Base-by-base conservation (phyloP, 768 basidiomycete species). In the Mycena latifolia region DNA sequence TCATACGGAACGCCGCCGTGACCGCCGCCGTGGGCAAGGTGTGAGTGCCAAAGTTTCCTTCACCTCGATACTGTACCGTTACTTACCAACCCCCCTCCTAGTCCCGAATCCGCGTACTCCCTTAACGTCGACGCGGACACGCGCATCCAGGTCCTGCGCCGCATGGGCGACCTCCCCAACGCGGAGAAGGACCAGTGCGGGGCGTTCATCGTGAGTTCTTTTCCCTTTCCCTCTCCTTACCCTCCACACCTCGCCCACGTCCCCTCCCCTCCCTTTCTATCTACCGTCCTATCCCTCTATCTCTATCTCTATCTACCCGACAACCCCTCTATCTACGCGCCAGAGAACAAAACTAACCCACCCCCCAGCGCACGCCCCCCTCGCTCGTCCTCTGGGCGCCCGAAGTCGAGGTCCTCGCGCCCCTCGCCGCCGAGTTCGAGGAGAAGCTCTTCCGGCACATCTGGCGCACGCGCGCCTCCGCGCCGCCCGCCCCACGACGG, bases 171-270 rank as follows among this genome's bases (percentile, higher is more conserved):
- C 54, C 81, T 96, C 37, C 90, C 91, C 2, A 80, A 85, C 39
- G 94, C 93, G 5, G 92, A 95, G 74, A 95, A 94, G 80, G 94
- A 95, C 57, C 93, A 95, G 70, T 94, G 92, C 52, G 94, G 90
- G 20, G 94, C 94, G 1, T 96, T 96, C 71, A 87, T 94, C 56
- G 83, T 83, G 73, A 56, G 80, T 77, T 18, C 46, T 27, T 46
- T 35, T 35, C 6, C 14, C 33, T 35, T 35, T 35, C 8, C 14
- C 33, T 35, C n/a, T n/a, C n/a, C n/a, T n/a, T n/a, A n/a, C n/a
- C n/a, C n/a, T n/a, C n/a, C n/a, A n/a, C n/a, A n/a, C 33, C 33
- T 35, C 33, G 8, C 33, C 33, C 14, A 14, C 33, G n/a, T 14
- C 33, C 8, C n/a, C 2, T 27, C 50, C 37, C 37, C 20, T 22